A percentile compares a stretch with the other conserved stretches of the same genome.
Evolutionary conservation across 2,329 filamentous ascomycete species (phyloP).

Genomic region (Lachnellula subtilissima): DNA sequence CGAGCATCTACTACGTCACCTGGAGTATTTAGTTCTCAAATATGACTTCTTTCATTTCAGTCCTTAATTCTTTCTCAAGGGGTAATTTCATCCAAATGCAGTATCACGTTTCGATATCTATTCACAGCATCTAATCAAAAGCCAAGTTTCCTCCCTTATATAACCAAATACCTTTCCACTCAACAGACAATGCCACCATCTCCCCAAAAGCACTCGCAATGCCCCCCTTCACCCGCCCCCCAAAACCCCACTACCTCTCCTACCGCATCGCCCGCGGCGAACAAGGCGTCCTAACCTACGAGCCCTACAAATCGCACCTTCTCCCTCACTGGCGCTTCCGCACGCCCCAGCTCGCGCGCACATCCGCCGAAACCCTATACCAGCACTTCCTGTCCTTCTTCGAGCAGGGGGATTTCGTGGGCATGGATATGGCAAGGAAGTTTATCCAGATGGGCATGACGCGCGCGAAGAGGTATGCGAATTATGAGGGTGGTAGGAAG

Average conservation of each 20-base stretch:
- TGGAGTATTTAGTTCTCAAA: no score
- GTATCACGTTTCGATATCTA: no score
- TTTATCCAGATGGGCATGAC: constrained; percentile 66
- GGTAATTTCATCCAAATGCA: no score
- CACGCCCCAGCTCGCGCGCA: constrained; percentile 45
- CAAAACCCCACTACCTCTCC: constrained; percentile 38
- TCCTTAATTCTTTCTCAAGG: no score
- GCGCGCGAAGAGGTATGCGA: constrained; percentile 54
- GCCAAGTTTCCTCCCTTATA: no score
- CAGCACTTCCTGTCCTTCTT: constrained; percentile 48
- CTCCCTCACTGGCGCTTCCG: constrained; percentile 58
- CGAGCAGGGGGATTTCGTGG: constrained; percentile 51
- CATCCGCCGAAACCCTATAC: constrained; percentile 46
- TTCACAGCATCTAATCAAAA: no score
- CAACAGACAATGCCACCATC: background rate
- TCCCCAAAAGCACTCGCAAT: constrained; percentile 6
- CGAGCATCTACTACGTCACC: no score
- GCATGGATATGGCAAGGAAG: constrained; percentile 60
- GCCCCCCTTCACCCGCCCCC: constrained; percentile 14
- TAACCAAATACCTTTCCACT: background rate
- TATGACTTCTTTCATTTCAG: no score
- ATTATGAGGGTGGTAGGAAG: constrained; percentile 51
- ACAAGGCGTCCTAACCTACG: constrained; percentile 56
- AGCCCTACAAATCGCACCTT: constrained; percentile 57
- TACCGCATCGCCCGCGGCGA: constrained; percentile 58